A percentile compares a stretch with the other conserved stretches of the same genome.
phyloP scores from a whole-genome alignment of 371 early-diverging fungal species.

The Gilbertella persicaria region DNA sequence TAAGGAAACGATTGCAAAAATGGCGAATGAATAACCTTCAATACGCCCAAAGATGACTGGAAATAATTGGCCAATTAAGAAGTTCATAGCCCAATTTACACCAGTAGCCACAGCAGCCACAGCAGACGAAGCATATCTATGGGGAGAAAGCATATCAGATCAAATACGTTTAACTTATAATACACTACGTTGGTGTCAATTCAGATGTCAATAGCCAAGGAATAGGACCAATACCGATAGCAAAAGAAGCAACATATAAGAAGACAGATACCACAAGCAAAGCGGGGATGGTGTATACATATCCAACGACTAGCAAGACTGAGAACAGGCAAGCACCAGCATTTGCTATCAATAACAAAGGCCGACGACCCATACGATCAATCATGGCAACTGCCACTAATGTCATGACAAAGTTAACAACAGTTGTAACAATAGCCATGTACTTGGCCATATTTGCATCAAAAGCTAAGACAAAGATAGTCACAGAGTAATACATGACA shows the following conservation, averaged over 20 bases:
- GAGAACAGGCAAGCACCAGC: constrained; percentile 56
- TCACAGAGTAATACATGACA: constrained; percentile 73
- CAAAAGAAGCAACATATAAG: constrained; percentile 74
- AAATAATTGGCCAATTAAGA: constrained; percentile 54
- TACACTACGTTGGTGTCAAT: constrained; percentile 50
- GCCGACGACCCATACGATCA: constrained; percentile 21
- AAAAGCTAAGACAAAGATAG: constrained; percentile 50
- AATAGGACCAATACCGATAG: constrained; percentile 78
- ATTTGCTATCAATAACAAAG: constrained; percentile 63
- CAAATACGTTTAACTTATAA: background rate
- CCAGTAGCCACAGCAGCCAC: constrained; percentile 47
- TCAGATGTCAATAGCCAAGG: constrained; percentile 76
- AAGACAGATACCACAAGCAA: constrained; percentile 66
- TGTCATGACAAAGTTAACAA: constrained; percentile 63
- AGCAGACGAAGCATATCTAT: constrained; percentile 54
- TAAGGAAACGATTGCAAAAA: constrained; percentile 41
- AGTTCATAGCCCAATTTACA: constrained; percentile 59
- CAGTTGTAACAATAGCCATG: constrained; percentile 57
- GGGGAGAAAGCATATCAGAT: constrained; percentile 9
- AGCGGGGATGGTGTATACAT: constrained; percentile 39
- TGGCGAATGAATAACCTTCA: constrained; percentile 63
- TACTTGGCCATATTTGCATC: constrained; percentile 48
- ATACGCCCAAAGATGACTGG: constrained; percentile 57
- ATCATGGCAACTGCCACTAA: constrained; percentile 45
- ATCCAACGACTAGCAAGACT: constrained; percentile 54